A percentile compares a stretch with the other conserved stretches of the same genome.
These are phyloP conservation scores for Phanerochaete carnosa DNA, from an alignment of 768 basidiomycete genomes.

Conservation along the genomic window DNA sequence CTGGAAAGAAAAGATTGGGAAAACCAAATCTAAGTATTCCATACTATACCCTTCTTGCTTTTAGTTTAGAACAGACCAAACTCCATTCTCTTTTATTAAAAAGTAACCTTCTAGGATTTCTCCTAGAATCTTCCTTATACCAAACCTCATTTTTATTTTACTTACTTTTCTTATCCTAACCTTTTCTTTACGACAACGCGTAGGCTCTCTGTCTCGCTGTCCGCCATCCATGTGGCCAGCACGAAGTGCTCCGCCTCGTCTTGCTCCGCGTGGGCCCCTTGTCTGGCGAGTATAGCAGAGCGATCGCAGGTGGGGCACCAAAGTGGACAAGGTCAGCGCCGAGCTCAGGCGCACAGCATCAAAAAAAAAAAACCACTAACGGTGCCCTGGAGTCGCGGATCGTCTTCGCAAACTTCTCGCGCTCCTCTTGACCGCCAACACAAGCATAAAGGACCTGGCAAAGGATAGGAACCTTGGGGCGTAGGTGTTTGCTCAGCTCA, in stretches of 20 bases:
- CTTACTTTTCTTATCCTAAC: too few relatives aligned
- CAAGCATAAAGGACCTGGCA: constrained; percentile 74
- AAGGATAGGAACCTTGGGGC: constrained; percentile 74
- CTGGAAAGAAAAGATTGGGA: too few relatives aligned
- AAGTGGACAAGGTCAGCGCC: constrained; percentile 74
- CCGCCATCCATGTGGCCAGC: constrained; percentile 91
- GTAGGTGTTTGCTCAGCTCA: constrained; percentile 51
- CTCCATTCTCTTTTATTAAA: too few relatives aligned
- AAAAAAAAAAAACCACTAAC: constrained; percentile 61
- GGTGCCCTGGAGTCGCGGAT: constrained; percentile 70
- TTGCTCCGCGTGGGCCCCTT: constrained; percentile 37
- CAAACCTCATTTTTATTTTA: too few relatives aligned
- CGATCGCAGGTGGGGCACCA: constrained; percentile 73
- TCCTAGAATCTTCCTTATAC: too few relatives aligned
- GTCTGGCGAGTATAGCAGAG: constrained; percentile 62
- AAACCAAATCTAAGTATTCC: too few relatives aligned
- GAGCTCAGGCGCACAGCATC: constrained; percentile 73
- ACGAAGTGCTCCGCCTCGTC: too few relatives aligned
- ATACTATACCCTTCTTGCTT: too few relatives aligned
- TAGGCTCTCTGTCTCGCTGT: constrained; percentile 78
- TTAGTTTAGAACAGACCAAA: too few relatives aligned
- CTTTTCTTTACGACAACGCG: too few relatives aligned
- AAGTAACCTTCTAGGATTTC: too few relatives aligned
- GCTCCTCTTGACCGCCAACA: constrained; percentile 59
- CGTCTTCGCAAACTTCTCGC: constrained; percentile 62